A percentile compares a stretch with the other conserved stretches of the same genome.
Conservation (phyloP, 169 alveolate genomes). For the Eimeria sp. region DNA sequence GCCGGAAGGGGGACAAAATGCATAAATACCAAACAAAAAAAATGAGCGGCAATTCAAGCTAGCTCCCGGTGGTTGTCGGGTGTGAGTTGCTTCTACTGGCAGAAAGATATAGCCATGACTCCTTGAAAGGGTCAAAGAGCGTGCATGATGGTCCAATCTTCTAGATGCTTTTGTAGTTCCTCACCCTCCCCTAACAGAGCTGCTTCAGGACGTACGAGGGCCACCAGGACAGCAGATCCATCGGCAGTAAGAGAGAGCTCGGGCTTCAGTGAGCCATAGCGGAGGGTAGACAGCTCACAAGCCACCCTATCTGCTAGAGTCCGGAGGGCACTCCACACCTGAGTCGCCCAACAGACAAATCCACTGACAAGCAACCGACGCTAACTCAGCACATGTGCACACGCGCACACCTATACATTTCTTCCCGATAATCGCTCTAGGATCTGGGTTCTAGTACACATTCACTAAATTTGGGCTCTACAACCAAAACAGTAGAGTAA, state of each 20-base stretch:
- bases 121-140: neutral
- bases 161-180: neutral
- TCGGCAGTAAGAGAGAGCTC: slow-evolving; percentile 15
- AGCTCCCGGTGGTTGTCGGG: neutral
- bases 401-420: neutral
- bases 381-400: neutral
- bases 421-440: neutral
- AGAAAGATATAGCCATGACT: neutral
- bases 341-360: neutral
- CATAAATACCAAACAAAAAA: neutral
- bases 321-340: slow-evolving; percentile 58
- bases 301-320: slow-evolving; percentile 67
- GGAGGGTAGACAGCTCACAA: slow-evolving; percentile 65
- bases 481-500: neutral
- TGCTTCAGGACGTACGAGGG: slow-evolving; percentile 53
- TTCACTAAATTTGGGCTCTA: neutral
- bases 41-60: neutral
- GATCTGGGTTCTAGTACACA: neutral
- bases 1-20: neutral
- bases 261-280: slow-evolving; percentile 59
- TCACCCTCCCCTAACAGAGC: slow-evolving; percentile 60
- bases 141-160: neutral
- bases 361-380: neutral
- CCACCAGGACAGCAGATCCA: slow-evolving; percentile 66
- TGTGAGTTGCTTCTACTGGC: too few relatives aligned